Conservation (phyloP, 202 grass and related monocot genomes). For the Carex sylvatica region DNA sequence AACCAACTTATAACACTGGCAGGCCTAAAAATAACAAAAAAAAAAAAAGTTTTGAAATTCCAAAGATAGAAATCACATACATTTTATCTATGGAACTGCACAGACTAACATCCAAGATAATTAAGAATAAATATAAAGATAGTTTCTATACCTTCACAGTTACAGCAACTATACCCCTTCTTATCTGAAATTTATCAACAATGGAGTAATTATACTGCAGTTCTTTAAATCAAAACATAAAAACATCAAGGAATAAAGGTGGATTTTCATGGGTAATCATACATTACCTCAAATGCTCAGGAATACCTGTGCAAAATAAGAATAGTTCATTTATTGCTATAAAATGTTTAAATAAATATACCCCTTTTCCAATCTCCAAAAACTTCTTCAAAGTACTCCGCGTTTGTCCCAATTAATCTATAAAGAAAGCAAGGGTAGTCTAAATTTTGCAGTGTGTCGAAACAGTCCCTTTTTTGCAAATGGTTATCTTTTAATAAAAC, state of each 20-base stretch:
- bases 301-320: neutral
- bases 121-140: constrained; percentile 11
- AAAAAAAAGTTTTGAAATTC: neutral
- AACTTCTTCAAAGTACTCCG: neutral
- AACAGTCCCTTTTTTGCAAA: neutral
- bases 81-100: neutral
- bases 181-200: constrained; percentile 70
- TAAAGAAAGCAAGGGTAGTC: neutral
- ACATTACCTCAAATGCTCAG: neutral
- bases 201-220: constrained; percentile 7
- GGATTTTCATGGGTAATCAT: neutral
- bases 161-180: constrained; percentile 81
- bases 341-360: constrained; percentile 1
- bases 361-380: neutral
- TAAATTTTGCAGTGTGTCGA: neutral
- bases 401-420: neutral
- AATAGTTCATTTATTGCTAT: neutral
- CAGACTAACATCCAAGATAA: neutral
- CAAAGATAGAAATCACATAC: neutral
- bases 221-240: neutral
- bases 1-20: neutral
- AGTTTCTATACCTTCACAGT: constrained; percentile 65
- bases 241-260: neutral
- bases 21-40: neutral
- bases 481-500: neutral